phyloP scores from a whole-genome alignment of 2,329 filamentous ascomycete genomes.

The Thelonectria blattea region DNA sequence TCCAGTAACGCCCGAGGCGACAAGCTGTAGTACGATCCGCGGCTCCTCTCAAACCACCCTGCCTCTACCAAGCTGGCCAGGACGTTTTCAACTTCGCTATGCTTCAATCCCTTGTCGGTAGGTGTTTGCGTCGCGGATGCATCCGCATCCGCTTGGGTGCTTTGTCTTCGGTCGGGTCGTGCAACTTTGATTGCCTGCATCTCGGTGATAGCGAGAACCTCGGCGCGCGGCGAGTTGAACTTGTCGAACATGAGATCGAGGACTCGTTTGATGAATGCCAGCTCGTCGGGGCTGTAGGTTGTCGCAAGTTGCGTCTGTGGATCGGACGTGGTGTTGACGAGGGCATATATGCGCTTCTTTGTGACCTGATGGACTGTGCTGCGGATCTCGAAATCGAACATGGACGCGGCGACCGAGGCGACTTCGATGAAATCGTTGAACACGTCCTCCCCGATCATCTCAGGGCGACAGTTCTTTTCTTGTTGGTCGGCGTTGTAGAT shows the following conservation, averaged over 20 bases:
- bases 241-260: conserved; percentile 92
- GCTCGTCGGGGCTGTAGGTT: conserved; percentile 78
- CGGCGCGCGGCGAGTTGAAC: conserved; percentile 79
- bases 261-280: conserved; percentile 85
- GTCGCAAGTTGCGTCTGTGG: conserved; percentile 87
- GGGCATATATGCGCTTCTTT: conserved; percentile 73
- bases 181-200: conserved; percentile 80
- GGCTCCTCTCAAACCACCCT: conserved; percentile 83
- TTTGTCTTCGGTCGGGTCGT: conserved; percentile 52
- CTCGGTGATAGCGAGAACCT: conserved; percentile 81
- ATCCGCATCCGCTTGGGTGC: conserved; percentile 40
- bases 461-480: conserved; percentile 52
- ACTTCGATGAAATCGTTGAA: conserved; percentile 72
- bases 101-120: conserved; percentile 67
- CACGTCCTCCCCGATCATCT: conserved; percentile 71
- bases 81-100: conserved; percentile 77
- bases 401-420: conserved; percentile 74
- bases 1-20: conserved; percentile 84
- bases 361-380: conserved; percentile 72
- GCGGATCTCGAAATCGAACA: conserved; percentile 88
- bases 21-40: conserved; percentile 74
- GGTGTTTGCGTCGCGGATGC: conserved; percentile 40
- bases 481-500: conserved; percentile 67
- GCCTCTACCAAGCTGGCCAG: conserved; percentile 74
- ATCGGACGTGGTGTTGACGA: conserved; percentile 90